Conservation (phyloP, 805 yeast species). For the Wickerhamiella slavikovae region DNA sequence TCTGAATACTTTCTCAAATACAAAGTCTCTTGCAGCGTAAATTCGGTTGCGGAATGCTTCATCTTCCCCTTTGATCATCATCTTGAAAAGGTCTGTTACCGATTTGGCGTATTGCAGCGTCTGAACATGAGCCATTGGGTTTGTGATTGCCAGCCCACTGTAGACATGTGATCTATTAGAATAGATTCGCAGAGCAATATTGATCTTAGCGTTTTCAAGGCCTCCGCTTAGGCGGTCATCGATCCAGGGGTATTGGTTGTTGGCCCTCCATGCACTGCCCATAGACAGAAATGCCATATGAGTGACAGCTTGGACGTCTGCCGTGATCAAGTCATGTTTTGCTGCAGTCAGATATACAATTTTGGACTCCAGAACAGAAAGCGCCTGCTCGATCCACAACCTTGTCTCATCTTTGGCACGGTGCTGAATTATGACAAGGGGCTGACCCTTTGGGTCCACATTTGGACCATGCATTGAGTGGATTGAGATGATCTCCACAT, state of each 20-base stretch:
- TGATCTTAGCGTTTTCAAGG: conserved; percentile 85
- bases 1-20: conserved; percentile 41
- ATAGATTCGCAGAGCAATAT: conserved; percentile 74
- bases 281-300: conserved; percentile 92
- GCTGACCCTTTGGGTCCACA: conserved; percentile 79
- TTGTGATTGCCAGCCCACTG: conserved; percentile 91
- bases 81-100: conserved; percentile 58
- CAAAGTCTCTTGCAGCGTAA: conserved; percentile 44
- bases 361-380: conserved; percentile 59
- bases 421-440: conserved; percentile 69
- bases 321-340: conserved; percentile 87
- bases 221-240: conserved; percentile 80
- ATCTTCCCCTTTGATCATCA: conserved; percentile 54
- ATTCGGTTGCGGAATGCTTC: conserved; percentile 40
- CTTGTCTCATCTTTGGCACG: conserved; percentile 35
- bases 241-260: conserved; percentile 76
- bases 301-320: conserved; percentile 96
- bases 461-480: conserved; percentile 93
- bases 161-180: conserved; percentile 96
- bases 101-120: conserved; percentile 76
- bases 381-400: conserved; percentile 38
- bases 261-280: conserved; percentile 90
- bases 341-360: conserved; percentile 59
- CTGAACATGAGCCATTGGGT: conserved; percentile 85
- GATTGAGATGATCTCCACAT: conserved; percentile 64